These are phyloP conservation scores for Tuber magnatum DNA, from an alignment of 495 filamentous ascomycete species.

Conservation along the genomic window DNA sequence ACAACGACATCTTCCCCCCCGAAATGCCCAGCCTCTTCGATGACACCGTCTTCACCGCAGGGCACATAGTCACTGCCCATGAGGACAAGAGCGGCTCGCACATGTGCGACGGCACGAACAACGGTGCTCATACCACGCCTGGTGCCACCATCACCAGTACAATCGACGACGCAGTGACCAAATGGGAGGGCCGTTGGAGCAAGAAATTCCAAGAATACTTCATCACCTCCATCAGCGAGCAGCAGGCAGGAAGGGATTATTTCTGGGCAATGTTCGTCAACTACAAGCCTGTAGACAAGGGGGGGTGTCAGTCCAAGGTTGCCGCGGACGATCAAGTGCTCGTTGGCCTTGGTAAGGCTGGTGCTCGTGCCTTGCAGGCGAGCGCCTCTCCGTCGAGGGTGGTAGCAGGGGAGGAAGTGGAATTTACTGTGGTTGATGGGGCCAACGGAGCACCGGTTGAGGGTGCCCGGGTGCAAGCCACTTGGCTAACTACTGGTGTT, in stretches of 20 bases:
- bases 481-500: too few relatives aligned
- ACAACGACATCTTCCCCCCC: background rate
- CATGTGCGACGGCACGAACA: too few relatives aligned
- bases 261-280: slow-evolving; percentile 12
- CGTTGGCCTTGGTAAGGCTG: slow-evolving; percentile 1
- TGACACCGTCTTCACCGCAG: background rate
- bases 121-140: background rate
- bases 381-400: background rate
- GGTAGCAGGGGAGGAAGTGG: background rate
- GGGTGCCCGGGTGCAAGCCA: slow-evolving; percentile 1
- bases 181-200: slow-evolving; percentile 7
- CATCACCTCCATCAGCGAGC: slow-evolving; percentile 3
- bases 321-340: background rate
- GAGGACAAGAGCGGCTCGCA: too few relatives aligned
- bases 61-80: slow-evolving; percentile 10
- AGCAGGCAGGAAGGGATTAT: background rate
- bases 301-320: slow-evolving; percentile 14
- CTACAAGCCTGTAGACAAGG: background rate
- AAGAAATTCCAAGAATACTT: slow-evolving; percentile 5
- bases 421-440: slow-evolving; percentile 8
- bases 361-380: background rate
- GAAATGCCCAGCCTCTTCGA: too few relatives aligned
- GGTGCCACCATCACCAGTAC: slow-evolving; percentile 10
- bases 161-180: slow-evolving; percentile 7
- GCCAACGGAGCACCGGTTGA: background rate